These are phyloP conservation scores for Xylariales sp. DNA, from an alignment of 2,329 filamentous ascomycete genomes.

Conservation along the genomic window DNA sequence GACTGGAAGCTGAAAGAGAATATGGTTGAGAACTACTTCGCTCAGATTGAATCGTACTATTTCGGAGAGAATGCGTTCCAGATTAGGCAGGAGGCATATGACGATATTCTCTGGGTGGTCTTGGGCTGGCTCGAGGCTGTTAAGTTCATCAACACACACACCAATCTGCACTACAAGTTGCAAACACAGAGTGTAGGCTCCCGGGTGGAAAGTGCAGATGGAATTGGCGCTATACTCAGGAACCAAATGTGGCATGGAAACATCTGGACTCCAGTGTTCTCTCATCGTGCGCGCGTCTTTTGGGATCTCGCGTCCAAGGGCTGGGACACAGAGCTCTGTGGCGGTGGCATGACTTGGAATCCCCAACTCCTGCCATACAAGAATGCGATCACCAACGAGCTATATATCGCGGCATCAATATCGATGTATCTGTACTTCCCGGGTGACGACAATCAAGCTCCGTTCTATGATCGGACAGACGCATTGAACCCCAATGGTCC, in stretches of 20 bases:
- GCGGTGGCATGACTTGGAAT: slow-evolving; percentile 89
- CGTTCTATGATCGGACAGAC: slow-evolving; percentile 44
- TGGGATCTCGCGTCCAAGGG: slow-evolving; percentile 75
- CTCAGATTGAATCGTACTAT: slow-evolving; percentile 72
- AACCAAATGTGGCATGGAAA: slow-evolving; percentile 67
- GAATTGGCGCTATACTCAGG: slow-evolving; percentile 27
- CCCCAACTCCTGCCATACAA: slow-evolving; percentile 79
- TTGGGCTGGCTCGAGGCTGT: slow-evolving; percentile 83
- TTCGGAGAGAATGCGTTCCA: slow-evolving; percentile 78
- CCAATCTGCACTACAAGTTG: slow-evolving; percentile 51
- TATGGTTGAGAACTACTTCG: slow-evolving; percentile 77
- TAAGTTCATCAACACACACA: slow-evolving; percentile 70
- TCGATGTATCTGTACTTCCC: slow-evolving; percentile 89
- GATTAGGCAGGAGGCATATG: slow-evolving; percentile 72
- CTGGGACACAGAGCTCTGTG: slow-evolving; percentile 78
- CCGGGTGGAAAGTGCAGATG: slow-evolving; percentile 18
- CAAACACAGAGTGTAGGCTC: slow-evolving; percentile 1
- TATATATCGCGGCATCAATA: slow-evolving; percentile 79
- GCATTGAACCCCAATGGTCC: slow-evolving; percentile 17
- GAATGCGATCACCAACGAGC: slow-evolving; percentile 92
- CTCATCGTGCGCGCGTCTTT: slow-evolving; percentile 78
- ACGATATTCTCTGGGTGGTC: slow-evolving; percentile 95
- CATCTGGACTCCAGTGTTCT: slow-evolving; percentile 70
- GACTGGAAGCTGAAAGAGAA: slow-evolving; percentile 61
- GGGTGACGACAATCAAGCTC: slow-evolving; percentile 68